Evolutionary conservation across 164 flowering plant genomes (phyloP).

Genomic region (Stephania cephalantha): DNA sequence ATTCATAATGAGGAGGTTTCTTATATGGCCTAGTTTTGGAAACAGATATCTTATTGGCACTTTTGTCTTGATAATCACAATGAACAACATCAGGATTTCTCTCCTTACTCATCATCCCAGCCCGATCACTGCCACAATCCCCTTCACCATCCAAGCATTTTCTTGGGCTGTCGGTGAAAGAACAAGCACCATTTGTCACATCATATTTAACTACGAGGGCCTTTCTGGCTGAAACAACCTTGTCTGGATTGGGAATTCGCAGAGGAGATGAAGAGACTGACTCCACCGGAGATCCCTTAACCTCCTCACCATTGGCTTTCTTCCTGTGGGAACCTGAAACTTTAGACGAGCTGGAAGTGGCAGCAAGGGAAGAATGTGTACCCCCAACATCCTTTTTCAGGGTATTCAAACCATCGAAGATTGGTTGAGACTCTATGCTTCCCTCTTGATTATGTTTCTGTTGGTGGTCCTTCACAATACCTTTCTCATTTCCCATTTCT

Average conservation of each 20-base stretch:
- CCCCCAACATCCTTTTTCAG: conserved; percentile 46
- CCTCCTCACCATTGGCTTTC: conserved; percentile 48
- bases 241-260: conserved; percentile 51
- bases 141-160: conserved; percentile 50
- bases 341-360: conserved; percentile 93
- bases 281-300: conserved; percentile 87
- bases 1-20: conserved; percentile 25
- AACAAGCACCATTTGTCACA: conserved; percentile 21
- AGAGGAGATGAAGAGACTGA: conserved; percentile 95
- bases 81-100: conserved; percentile 21
- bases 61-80: conserved; percentile 32
- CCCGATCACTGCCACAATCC: conserved; percentile 36
- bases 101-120: conserved; percentile 36
- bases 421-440: conserved; percentile 23
- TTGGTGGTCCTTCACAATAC: conserved; percentile 25
- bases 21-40: conserved; percentile 23
- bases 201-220: conserved; percentile 34
- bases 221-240: conserved; percentile 25
- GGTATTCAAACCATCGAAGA: conserved; percentile 38
- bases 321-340: conserved; percentile 71
- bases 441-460: conserved; percentile 21
- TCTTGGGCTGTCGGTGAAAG: conserved; percentile 32
- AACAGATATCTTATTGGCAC: conserved; percentile 19
- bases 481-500: conserved; percentile 21
- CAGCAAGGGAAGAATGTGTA: conserved; percentile 46